phyloP scores from a whole-genome alignment of 345 rosid species.

The Excoecaria agallocha region DNA sequence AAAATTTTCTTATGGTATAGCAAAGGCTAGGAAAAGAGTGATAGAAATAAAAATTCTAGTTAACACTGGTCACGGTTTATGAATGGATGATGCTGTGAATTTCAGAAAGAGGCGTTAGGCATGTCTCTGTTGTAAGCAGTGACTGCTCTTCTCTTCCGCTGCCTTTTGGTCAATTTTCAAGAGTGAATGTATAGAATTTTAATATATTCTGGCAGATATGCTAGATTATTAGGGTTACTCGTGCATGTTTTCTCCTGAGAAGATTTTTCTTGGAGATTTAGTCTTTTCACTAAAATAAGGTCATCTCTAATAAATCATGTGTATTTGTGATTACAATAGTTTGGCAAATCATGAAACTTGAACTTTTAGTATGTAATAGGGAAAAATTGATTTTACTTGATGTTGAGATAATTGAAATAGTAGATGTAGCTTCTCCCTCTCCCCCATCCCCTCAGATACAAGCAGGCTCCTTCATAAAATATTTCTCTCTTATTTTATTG shows the following conservation, averaged over 20 bases:
- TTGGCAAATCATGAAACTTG: not conserved
- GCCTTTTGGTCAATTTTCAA: not conserved
- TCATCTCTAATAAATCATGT: not conserved
- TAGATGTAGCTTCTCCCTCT: not conserved
- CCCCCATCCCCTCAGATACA: not conserved
- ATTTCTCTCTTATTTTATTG: not conserved
- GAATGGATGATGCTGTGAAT: not conserved
- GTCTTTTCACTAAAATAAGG: not conserved
- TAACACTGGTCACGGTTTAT: not conserved
- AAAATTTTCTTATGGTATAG: not conserved
- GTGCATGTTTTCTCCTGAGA: not conserved
- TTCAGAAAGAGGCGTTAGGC: not conserved
- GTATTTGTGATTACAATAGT: not conserved
- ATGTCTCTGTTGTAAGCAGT: not conserved
- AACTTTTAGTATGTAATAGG: not conserved
- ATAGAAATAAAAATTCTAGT: not conserved
- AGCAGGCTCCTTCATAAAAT: not conserved
- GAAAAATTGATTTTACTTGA: not conserved
- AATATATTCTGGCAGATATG: not conserved
- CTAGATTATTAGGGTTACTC: not conserved
- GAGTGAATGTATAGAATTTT: not conserved
- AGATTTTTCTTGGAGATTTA: conserved; percentile 2
- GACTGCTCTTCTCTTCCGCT: not conserved
- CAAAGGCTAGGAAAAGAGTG: not conserved
- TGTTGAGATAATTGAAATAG: not conserved